A percentile compares a stretch with the other conserved stretches of the same genome.
phyloP scores from a whole-genome alignment of 768 basidiomycete species.

The Auricularia cornea region DNA sequence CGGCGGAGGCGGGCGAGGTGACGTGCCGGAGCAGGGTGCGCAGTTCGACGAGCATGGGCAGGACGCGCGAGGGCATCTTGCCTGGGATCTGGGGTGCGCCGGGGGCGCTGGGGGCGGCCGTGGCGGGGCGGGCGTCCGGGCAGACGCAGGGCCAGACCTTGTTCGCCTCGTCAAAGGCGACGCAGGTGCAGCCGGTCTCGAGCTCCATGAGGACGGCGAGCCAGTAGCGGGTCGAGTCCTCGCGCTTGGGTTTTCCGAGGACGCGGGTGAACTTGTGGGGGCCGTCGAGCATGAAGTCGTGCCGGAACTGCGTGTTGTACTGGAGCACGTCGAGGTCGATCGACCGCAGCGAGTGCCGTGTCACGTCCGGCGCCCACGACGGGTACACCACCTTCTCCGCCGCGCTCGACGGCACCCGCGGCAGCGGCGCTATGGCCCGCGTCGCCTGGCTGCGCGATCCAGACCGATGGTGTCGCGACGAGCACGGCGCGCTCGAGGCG shows the following conservation, averaged over 20 bases:
- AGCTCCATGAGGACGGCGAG: constrained; percentile 69
- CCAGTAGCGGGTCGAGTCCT: constrained; percentile 79
- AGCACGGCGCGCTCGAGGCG: background rate
- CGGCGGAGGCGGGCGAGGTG: constrained; percentile 56
- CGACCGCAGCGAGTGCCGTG: background rate
- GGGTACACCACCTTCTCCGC: background rate
- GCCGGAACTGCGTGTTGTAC: constrained; percentile 19
- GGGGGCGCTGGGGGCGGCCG: background rate
- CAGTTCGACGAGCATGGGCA: constrained; percentile 61
- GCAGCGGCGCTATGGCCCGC: background rate
- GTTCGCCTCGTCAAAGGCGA: constrained; percentile 58
- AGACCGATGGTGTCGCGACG: background rate
- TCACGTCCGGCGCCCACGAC: background rate
- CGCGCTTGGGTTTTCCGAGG: constrained; percentile 61
- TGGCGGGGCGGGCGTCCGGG: constrained; percentile 22
- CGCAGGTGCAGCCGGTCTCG: constrained; percentile 73
- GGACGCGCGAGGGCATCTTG: constrained; percentile 59
- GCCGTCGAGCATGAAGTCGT: constrained; percentile 84
- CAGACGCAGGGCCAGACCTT: constrained; percentile 29
- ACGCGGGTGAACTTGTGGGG: constrained; percentile 76
- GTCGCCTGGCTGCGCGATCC: background rate
- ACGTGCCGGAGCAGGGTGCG: constrained; percentile 75
- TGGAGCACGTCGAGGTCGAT: constrained; percentile 1
- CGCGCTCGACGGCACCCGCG: background rate
- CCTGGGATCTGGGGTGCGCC: background rate